These are phyloP conservation scores for Discostella pseudostelligera DNA, from an alignment of 108 stramenopile genomes.

Conservation along the genomic window DNA sequence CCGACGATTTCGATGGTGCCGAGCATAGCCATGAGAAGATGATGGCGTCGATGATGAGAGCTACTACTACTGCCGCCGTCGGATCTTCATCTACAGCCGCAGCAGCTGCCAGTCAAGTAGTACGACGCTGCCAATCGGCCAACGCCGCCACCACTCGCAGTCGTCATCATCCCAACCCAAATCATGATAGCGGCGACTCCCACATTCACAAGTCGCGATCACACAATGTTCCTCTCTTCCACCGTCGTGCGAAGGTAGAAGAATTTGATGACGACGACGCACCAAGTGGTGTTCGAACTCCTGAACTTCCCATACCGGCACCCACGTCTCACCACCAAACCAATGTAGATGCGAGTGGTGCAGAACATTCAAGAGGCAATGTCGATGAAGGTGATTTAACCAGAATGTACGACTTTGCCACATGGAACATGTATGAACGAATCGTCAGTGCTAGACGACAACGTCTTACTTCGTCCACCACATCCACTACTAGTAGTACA, in stretches of 20 bases:
- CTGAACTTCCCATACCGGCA: slow-evolving; percentile 4
- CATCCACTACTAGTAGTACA: neutral
- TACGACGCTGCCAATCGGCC: too few species aligned
- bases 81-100: too few species aligned
- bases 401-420: slow-evolving; percentile 31
- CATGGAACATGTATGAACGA: slow-evolving; percentile 37
- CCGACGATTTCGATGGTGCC: neutral
- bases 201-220: neutral
- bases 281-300: neutral
- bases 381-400: slow-evolving; percentile 14
- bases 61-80: too few species aligned
- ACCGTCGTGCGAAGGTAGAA: neutral
- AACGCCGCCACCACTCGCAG: too few species aligned
- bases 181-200: neutral
- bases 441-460: slow-evolving; percentile 24
- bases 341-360: neutral
- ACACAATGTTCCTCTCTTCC: neutral
- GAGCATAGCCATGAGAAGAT: neutral
- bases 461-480: neutral
- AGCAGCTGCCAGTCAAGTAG: too few species aligned
- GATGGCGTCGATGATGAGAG: neutral
- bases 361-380: neutral
- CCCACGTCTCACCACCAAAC: neutral
- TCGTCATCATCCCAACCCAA: too few species aligned
- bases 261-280: neutral